Evolutionary conservation across 495 filamentous ascomycete species (phyloP).

Genomic region (Halenospora varia): DNA sequence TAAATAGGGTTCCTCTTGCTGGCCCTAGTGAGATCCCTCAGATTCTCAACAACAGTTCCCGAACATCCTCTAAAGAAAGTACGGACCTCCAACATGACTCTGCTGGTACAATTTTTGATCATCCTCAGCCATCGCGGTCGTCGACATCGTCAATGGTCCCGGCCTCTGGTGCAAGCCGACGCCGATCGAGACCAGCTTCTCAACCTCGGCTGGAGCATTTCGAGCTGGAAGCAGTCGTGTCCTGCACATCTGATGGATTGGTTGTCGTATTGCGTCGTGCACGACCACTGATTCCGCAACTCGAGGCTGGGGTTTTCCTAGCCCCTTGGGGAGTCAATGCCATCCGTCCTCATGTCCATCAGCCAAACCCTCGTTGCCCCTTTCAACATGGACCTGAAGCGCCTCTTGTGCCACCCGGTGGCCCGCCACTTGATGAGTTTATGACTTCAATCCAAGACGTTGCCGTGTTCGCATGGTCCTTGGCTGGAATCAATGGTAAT

Average conservation of each 20-base stretch:
- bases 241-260: constrained; percentile 84
- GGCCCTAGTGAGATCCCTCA: neutral
- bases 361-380: constrained; percentile 32
- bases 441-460: constrained; percentile 81
- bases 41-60: neutral
- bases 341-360: constrained; percentile 20
- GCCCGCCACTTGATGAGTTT: constrained; percentile 56
- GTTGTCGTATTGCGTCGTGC: constrained; percentile 80
- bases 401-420: constrained; percentile 30
- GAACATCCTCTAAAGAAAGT: constrained; percentile 10
- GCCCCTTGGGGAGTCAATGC: constrained; percentile 67
- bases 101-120: constrained; percentile 11
- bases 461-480: constrained; percentile 78
- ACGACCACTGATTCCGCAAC: constrained; percentile 61
- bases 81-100: constrained; percentile 15
- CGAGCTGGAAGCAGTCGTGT: constrained; percentile 84
- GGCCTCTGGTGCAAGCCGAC: neutral
- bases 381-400: constrained; percentile 23
- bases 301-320: constrained; percentile 63
- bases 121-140: constrained; percentile 5
- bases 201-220: constrained; percentile 31
- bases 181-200: neutral
- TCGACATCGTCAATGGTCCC: constrained; percentile 9
- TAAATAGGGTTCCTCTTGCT: neutral
- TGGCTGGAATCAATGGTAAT: constrained; percentile 77